Percentiles rank a stretch among this genome's conserved stretches.
These are phyloP conservation scores for Selenicereus undatus DNA, from an alignment of 148 eudicot species.

Conservation along the genomic window DNA sequence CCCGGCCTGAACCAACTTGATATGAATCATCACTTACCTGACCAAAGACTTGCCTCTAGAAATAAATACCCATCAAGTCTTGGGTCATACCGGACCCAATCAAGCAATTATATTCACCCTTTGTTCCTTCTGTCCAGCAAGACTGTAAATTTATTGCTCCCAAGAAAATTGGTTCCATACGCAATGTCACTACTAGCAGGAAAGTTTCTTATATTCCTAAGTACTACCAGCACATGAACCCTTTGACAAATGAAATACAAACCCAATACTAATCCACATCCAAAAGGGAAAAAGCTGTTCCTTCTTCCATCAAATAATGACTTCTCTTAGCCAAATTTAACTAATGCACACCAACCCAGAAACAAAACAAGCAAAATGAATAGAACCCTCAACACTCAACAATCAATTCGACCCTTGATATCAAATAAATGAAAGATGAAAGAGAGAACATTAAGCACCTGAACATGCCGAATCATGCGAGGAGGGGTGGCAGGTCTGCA, in stretches of 20 bases:
- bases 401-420: not conserved
- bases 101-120: not conserved
- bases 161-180: not conserved
- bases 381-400: not conserved
- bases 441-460: not conserved
- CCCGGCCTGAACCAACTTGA: not conserved
- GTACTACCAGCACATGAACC: not conserved
- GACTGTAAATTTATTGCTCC: not conserved
- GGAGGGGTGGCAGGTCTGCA: not conserved
- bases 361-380: not conserved
- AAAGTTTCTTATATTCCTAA: not conserved
- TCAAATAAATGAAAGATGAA: not conserved
- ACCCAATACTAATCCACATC: not conserved
- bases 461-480: not conserved
- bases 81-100: not conserved
- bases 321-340: not conserved
- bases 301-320: not conserved
- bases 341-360: not conserved
- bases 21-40: not conserved
- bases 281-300: not conserved
- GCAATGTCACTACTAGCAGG: not conserved
- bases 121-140: not conserved
- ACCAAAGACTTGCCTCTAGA: too few species aligned
- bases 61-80: not conserved
- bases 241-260: not conserved